Conservation (phyloP, 1,284 basidiomycete species). For the Tilletia indica region DNA sequence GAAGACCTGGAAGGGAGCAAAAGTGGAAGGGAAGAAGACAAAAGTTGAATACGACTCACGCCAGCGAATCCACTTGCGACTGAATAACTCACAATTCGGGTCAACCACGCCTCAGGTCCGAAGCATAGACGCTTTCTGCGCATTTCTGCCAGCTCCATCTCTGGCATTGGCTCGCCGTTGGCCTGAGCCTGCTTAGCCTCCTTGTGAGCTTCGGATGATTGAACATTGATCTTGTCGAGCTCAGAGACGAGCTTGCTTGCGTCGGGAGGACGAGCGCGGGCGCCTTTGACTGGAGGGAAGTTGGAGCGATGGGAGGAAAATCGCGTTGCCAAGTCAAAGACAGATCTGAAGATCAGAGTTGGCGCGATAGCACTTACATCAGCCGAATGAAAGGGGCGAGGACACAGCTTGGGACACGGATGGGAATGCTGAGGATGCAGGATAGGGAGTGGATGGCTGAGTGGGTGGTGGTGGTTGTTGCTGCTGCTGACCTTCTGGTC, state of each 20-base stretch:
- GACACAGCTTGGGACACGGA: not conserved
- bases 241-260: conserved; percentile 22
- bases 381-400: not conserved
- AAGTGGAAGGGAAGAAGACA: not conserved
- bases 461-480: no score
- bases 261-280: conserved; percentile 2
- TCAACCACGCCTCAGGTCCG: conserved; percentile 44
- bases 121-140: conserved; percentile 30
- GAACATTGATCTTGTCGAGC: not conserved
- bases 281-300: conserved; percentile 34
- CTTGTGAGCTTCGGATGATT: not conserved
- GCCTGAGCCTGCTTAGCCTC: not conserved
- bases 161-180: not conserved
- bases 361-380: not conserved
- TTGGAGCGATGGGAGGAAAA: conserved; percentile 37
- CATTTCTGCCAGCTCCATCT: conserved; percentile 16
- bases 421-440: no score
- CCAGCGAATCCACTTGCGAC: not conserved
- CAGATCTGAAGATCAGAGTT: not conserved
- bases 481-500: no score
- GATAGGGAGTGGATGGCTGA: no score
- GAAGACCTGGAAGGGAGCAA: conserved; percentile 24
- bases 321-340: conserved; percentile 42
- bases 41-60: not conserved
- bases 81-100: not conserved